A percentile compares a stretch with the other conserved stretches of the same genome.
Conservation (phyloP, 306 rosid genomes). For the Vigna radiata region DNA sequence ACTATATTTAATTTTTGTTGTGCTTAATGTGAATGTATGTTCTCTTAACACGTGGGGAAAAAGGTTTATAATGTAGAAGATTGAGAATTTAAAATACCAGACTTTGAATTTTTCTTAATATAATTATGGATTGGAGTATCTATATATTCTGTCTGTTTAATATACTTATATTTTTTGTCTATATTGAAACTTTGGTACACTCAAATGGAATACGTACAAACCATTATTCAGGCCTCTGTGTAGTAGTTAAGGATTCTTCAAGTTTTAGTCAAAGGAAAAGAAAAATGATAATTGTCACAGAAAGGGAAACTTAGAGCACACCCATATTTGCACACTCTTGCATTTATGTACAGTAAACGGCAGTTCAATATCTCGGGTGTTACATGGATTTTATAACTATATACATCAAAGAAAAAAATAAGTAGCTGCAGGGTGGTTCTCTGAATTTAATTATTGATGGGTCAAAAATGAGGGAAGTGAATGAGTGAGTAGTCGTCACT, state of each 20-base stretch:
- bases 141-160: no score
- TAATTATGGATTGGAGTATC: no score
- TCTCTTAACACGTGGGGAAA: no score
- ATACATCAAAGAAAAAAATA: background rate
- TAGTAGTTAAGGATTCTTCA: conserved; percentile 23
- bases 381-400: conserved; percentile 39
- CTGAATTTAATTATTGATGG: conserved; percentile 27
- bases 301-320: conserved; percentile 13
- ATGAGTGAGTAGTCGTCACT: conserved; percentile 3
- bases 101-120: no score
- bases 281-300: background rate
- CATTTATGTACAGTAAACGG: background rate
- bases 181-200: no score
- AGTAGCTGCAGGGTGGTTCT: conserved; percentile 25
- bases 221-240: background rate
- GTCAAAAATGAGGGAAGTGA: conserved; percentile 19
- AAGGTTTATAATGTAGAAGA: no score
- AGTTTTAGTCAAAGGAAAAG: conserved; percentile 29
- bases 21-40: no score
- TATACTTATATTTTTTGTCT: no score
- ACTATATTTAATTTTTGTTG: no score
- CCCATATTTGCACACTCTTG: conserved; percentile 5
- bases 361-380: conserved; percentile 3
- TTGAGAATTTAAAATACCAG: no score
- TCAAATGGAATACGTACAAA: background rate